Evolutionary conservation across 129 eudicot genomes (phyloP), one percentile per base, ranked within the genome.

Genomic region (Calendula officinalis): DNA sequence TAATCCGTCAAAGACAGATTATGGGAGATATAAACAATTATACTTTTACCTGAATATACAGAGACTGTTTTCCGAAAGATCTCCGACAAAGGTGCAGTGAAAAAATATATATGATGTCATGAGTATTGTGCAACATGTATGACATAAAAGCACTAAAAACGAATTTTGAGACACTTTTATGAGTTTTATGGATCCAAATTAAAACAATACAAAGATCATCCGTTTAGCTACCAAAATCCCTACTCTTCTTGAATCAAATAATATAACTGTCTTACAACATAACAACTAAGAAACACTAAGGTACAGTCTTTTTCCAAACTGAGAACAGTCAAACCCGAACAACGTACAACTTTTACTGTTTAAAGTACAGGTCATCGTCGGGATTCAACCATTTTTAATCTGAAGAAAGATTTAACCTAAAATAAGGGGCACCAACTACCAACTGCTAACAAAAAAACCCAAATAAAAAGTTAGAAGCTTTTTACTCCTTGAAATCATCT

Each of bases 401-500:
- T 33, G 65, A 16, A 3, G 33, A 46, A 22, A 50, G 17, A 68
- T 27, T 48, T 35, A 34, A 48, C 56, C 57, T 35, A 64, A 64
- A 63, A 45, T 39, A 32, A 10, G 17, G 16, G 13, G 12, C 38
- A 39, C 33, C 42, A 58, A 37, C 5, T 49, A 2, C 30, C 2
- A 22, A 52, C 47, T n/a, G n/a, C n/a, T n/a, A n/a, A 13, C n/a
- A n/a, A 22, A 22, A 22, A 22, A 22, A 2, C 1, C 30, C 30
- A 22, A 22, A 22, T 22, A 16, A 40, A 74, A 70, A 40, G 68
- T 36, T 62, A 56, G 54, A 42, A 33, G 69, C 40, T 56, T 79
- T 22, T 66, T 83, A 92, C 71, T 85, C 96, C 87, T 92, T 88
- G 80, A 92, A 92, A 76, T 92, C 99, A 59, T 92, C 99, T 75